A percentile compares a stretch with the other conserved stretches of the same genome.
phyloP scores from a whole-genome alignment of 2,329 filamentous ascomycete genomes.

The Aspergillus nomiae region DNA sequence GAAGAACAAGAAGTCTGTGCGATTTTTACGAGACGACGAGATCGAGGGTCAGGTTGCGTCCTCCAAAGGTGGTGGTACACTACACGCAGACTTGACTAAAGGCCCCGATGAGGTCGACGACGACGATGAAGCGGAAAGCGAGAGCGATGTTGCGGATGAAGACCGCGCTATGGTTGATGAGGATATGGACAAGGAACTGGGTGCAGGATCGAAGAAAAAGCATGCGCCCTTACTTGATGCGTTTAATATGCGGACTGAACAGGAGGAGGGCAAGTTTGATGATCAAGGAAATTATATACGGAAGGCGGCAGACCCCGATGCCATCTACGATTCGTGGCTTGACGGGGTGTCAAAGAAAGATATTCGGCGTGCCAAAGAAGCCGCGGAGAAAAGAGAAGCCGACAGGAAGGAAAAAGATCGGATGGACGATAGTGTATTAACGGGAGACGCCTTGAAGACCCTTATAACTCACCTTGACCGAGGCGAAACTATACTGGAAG shows the following conservation, averaged over 20 bases:
- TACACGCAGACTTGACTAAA: constrained; percentile 59
- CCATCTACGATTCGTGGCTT: constrained; percentile 88
- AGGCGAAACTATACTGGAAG: constrained; percentile 85
- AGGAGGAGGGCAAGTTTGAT: constrained; percentile 92
- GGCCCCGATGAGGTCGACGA: constrained; percentile 58
- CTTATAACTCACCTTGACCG: constrained; percentile 74
- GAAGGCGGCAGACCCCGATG: constrained; percentile 85
- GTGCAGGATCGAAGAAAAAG: constrained; percentile 84
- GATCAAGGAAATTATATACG: constrained; percentile 88
- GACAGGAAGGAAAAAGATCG: constrained; percentile 72
- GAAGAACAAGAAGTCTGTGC: constrained; percentile 64
- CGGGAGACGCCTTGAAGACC: constrained; percentile 70
- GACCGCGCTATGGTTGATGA: constrained; percentile 70
- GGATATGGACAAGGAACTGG: constrained; percentile 83
- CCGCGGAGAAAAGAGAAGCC: constrained; percentile 80
- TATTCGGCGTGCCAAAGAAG: constrained; percentile 82
- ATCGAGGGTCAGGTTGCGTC: constrained; percentile 78
- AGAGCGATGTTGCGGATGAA: constrained; percentile 66
- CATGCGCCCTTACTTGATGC: constrained; percentile 94
- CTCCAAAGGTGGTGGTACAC: constrained; percentile 73
- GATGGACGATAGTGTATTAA: constrained; percentile 73
- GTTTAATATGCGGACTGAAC: constrained; percentile 89
- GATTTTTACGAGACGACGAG: constrained; percentile 61
- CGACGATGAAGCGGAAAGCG: constrained; percentile 63
- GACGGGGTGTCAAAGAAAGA: constrained; percentile 92